A percentile compares a stretch with the other conserved stretches of the same genome.
These are phyloP conservation scores for Acidomyces sp. DNA, from an alignment of 495 filamentous ascomycete genomes.

Conservation along the genomic window DNA sequence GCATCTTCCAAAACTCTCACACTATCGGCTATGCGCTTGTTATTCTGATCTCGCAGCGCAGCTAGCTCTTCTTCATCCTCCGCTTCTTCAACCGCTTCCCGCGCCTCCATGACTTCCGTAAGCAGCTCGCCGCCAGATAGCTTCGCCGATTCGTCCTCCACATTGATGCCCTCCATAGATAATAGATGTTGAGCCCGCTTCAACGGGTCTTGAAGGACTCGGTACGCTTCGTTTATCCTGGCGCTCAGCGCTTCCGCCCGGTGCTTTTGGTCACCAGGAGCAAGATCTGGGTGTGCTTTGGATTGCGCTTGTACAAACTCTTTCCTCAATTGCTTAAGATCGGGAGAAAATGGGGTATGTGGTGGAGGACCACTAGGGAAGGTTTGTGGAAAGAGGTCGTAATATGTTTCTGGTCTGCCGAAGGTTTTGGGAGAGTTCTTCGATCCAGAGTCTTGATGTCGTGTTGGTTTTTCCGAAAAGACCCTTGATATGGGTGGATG, in stretches of 20 bases:
- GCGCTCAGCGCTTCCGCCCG: slow-evolving; percentile 61
- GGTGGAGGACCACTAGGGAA: slow-evolving; percentile 75
- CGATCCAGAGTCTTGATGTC: slow-evolving; percentile 5
- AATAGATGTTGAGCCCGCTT: slow-evolving; percentile 76
- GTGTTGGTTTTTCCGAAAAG: not conserved
- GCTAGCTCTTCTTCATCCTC: slow-evolving; percentile 50
- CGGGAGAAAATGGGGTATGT: slow-evolving; percentile 57
- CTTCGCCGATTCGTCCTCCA: slow-evolving; percentile 56
- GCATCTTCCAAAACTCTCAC: slow-evolving; percentile 45
- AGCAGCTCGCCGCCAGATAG: slow-evolving; percentile 61
- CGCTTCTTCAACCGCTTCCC: slow-evolving; percentile 74
- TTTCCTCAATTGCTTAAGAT: slow-evolving; percentile 49
- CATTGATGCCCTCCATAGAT: slow-evolving; percentile 54
- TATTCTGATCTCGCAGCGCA: slow-evolving; percentile 50
- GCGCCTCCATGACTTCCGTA: slow-evolving; percentile 75
- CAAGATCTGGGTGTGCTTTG: slow-evolving; percentile 70
- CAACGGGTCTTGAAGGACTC: slow-evolving; percentile 63
- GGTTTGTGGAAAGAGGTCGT: slow-evolving; percentile 76
- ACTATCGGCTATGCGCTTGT: slow-evolving; percentile 46
- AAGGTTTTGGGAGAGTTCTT: not conserved
- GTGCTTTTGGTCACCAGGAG: slow-evolving; percentile 41
- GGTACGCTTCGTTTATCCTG: slow-evolving; percentile 79
- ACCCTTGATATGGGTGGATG: too few relatives aligned
- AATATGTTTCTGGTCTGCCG: slow-evolving; percentile 40
- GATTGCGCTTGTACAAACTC: slow-evolving; percentile 82